Base-by-base conservation (phyloP, 257 asterid genomes). In the Scutellaria baicalensis region DNA sequence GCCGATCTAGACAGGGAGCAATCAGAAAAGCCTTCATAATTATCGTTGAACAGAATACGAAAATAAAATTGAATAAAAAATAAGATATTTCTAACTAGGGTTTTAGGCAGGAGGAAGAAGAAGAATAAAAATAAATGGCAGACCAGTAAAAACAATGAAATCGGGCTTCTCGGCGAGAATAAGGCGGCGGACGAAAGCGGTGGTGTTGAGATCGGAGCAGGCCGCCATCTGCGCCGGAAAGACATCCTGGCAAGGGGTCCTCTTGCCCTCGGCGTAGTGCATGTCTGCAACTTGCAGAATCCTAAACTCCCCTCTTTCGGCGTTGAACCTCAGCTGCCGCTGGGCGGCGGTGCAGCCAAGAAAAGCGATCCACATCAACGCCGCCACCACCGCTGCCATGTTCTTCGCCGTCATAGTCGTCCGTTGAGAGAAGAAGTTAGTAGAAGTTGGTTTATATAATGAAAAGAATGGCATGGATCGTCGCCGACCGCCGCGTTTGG, bases 281-380 rank as follows among this genome's bases (percentile, higher is more conserved):
- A 93, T 93, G 63, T 93, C 98, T 20, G 98, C 97, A 59, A 93
- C 97, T 75, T 93, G 98, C 27, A 93, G 80, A 70, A 93, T 88
- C 84, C 84, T 85, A 64, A 93, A 90, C 59, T 88, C 93, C 5
- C 97, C 97, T 52, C 71, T 85, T 54, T 64, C 72, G 0, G 70
- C 66, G 75, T 83, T 82, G 75, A 93, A 93, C 48, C 86, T 83
- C 77, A 93, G 83, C 83, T 69, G 83, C 43, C 61, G 79, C 1
- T 11, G 42, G 4, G 69, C 59, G 27, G 64, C 76, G 58, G 43
- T 77, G 77, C 60, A 10, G 74, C 80, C 63, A 8, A 79, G 73
- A 3, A 78, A 71, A 45, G 74, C 68, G 35, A 74, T 5, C 68
- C 65, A 79, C 51, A 71, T 7, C 54, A 79, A 2, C 60, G 18